phyloP scores from a whole-genome alignment of 352 stramenopile genomes.

The Globisporangium parvum region DNA sequence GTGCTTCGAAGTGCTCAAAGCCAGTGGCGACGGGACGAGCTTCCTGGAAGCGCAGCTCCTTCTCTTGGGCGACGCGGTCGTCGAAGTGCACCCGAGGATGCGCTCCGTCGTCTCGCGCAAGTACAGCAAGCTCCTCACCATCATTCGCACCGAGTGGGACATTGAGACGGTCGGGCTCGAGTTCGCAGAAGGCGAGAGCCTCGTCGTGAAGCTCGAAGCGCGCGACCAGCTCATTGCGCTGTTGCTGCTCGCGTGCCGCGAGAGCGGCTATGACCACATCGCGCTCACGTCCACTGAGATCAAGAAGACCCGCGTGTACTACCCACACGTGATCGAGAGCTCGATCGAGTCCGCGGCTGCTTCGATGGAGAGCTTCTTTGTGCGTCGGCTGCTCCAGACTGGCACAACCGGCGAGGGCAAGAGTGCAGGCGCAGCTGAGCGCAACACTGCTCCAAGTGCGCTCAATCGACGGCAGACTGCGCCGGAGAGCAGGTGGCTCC shows the following conservation, averaged over 20 bases:
- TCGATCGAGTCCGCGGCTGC: conserved; percentile 17
- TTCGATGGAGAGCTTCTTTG: conserved; percentile 50
- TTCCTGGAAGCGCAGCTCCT: conserved; percentile 62
- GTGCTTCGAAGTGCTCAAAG: conserved; percentile 64
- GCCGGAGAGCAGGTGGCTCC: conserved; percentile 25
- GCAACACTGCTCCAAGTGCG: too few relatives aligned
- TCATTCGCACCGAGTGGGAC: conserved; percentile 55
- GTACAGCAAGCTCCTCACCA: conserved; percentile 40
- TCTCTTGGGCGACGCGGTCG: conserved; percentile 42
- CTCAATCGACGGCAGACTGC: conserved; percentile 1
- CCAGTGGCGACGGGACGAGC: conserved; percentile 26
- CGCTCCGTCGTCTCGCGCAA: conserved; percentile 50
- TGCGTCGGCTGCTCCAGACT: conserved; percentile 43
- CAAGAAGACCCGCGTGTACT: conserved; percentile 53
- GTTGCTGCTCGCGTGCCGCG: conserved; percentile 50
- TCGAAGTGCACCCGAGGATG: conserved; percentile 62
- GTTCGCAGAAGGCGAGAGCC: conserved; percentile 51
- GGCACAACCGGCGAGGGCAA: neutral
- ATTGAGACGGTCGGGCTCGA: conserved; percentile 50
- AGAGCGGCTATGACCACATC: conserved; percentile 50
- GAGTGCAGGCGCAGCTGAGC: neutral
- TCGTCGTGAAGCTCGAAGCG: conserved; percentile 46
- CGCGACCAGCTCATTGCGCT: conserved; percentile 65
- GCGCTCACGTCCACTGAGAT: conserved; percentile 29
- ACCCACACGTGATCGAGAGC: conserved; percentile 39